A percentile compares a stretch with the other conserved stretches of the same genome.
phyloP scores from a whole-genome alignment of 805 yeast species.

The Ogataea populi-albae region DNA sequence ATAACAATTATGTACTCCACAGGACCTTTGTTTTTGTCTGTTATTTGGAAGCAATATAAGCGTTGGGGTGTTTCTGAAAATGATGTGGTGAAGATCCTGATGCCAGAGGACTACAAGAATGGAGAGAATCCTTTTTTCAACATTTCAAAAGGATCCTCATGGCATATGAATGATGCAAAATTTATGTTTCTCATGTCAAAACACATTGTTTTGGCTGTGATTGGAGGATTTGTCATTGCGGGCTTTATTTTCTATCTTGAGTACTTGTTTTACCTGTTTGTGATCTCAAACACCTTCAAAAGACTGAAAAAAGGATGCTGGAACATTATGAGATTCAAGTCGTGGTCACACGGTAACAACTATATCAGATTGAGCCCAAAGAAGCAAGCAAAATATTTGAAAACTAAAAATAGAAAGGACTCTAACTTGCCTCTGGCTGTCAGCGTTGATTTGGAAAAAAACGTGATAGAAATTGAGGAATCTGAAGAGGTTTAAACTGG shows the following conservation, averaged over 20 bases:
- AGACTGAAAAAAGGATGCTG: constrained; percentile 21
- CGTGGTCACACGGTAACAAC: constrained; percentile 23
- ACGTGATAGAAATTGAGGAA: constrained; percentile 25
- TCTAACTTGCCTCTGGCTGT: constrained; percentile 47
- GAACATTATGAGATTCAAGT: constrained; percentile 21
- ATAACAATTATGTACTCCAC: constrained; percentile 91
- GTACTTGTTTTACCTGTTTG: constrained; percentile 41
- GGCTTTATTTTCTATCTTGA: constrained; percentile 44
- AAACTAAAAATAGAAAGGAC: constrained; percentile 45
- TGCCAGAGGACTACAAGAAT: constrained; percentile 70
- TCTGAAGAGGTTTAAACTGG: no score
- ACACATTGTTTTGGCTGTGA: constrained; percentile 69
- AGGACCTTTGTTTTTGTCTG: constrained; percentile 85
- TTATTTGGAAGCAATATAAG: constrained; percentile 83
- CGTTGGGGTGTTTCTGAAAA: constrained; percentile 71
- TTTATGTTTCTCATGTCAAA: constrained; percentile 69
- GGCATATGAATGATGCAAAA: constrained; percentile 89
- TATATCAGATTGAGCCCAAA: constrained; percentile 20
- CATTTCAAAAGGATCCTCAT: constrained; percentile 79
- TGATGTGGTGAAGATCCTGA: constrained; percentile 63
- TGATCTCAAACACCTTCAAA: constrained; percentile 22
- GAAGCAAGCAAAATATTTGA: constrained; percentile 24
- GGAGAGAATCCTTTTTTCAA: constrained; percentile 63
- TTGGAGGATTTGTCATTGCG: constrained; percentile 66
- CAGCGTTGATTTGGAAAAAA: constrained; percentile 34